These are phyloP conservation scores for Larix sibirica DNA, from an alignment of 83 land plant species.

Conservation along the genomic window DNA sequence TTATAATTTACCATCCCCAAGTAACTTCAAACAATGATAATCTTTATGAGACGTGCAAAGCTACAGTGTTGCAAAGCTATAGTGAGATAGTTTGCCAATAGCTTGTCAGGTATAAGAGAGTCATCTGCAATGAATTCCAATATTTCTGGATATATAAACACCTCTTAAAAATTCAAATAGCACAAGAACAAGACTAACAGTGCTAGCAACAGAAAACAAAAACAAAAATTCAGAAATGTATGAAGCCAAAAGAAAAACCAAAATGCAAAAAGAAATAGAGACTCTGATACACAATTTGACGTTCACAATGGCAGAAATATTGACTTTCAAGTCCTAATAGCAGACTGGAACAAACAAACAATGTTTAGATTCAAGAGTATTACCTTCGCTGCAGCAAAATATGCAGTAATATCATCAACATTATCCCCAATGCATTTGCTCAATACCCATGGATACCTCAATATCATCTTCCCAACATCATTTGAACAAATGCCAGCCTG, in stretches of 20 bases:
- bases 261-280: not conserved
- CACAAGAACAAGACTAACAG: not conserved
- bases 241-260: not conserved
- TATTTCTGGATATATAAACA: no score
- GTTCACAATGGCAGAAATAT: not conserved
- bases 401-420: slow-evolving; percentile 26
- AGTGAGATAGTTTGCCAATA: not conserved
- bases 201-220: not conserved
- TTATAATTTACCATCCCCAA: no score
- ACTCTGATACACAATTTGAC: not conserved
- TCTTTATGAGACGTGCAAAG: not conserved
- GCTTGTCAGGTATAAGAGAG: not conserved
- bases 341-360: no score
- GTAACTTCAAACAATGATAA: no score
- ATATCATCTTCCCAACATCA: slow-evolving; percentile 57
- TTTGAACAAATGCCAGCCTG: slow-evolving; percentile 56
- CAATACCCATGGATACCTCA: slow-evolving; percentile 85
- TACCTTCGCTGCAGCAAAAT: slow-evolving; percentile 68
- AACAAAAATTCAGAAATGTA: not conserved
- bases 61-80: not conserved
- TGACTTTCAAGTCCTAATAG: not conserved
- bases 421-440: slow-evolving; percentile 65
- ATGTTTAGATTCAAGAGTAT: not conserved
- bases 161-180: no score
- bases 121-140: not conserved